phyloP scores from a whole-genome alignment of 1,139 yeast genomes.

The Hyphopichia fennica region DNA sequence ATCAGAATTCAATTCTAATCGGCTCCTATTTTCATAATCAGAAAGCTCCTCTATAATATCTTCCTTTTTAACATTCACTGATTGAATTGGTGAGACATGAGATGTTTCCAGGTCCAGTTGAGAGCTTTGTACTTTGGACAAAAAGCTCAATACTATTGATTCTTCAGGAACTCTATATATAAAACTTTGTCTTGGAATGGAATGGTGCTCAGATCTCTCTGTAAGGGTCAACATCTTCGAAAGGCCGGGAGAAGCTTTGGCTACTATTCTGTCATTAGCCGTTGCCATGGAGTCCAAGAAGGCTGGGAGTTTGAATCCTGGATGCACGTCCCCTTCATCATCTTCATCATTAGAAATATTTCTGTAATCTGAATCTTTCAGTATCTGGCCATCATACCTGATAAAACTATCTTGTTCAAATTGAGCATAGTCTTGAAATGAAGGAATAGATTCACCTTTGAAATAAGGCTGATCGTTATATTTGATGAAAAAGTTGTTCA shows the following conservation, averaged over 20 bases:
- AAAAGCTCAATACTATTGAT: slow-evolving; percentile 73
- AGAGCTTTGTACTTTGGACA: slow-evolving; percentile 17
- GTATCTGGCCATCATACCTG: slow-evolving; percentile 10
- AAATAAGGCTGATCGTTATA: slow-evolving; percentile 66
- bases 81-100: neutral
- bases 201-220: slow-evolving; percentile 10
- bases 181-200: slow-evolving; percentile 28
- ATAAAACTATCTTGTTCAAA: slow-evolving; percentile 27
- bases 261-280: slow-evolving; percentile 40
- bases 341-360: neutral
- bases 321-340: slow-evolving; percentile 17
- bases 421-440: slow-evolving; percentile 32
- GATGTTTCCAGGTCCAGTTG: no score
- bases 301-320: slow-evolving; percentile 44
- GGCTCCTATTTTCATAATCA: slow-evolving; percentile 19
- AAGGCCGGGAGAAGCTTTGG: slow-evolving; percentile 38
- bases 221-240: slow-evolving; percentile 40
- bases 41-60: slow-evolving; percentile 24
- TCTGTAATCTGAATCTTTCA: neutral
- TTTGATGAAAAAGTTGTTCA: slow-evolving; percentile 62
- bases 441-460: slow-evolving; percentile 19
- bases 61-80: slow-evolving; percentile 20
- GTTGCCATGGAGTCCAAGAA: slow-evolving; percentile 42
- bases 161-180: slow-evolving; percentile 70
- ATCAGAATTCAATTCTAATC: slow-evolving; percentile 19